Conservation (phyloP, 176 grass and related monocot species). For the Ampelocalamus luodianensis region DNA sequence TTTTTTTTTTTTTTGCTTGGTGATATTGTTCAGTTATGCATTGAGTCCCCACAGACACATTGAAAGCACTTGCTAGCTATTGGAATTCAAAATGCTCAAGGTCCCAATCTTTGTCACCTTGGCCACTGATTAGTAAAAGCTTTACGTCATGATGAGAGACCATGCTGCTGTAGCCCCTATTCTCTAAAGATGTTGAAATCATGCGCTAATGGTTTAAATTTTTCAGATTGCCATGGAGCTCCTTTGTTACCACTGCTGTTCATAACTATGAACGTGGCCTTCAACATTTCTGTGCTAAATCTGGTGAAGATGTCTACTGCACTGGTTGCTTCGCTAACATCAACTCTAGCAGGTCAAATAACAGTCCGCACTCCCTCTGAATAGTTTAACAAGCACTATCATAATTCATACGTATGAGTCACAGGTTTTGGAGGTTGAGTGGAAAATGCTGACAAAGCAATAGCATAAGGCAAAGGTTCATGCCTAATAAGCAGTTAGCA, state of each 20-base stretch:
- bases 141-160: neutral
- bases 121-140: neutral
- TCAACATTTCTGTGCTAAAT: slow-evolving; percentile 90
- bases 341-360: slow-evolving; percentile 81
- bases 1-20: neutral
- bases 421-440: neutral
- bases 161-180: neutral
- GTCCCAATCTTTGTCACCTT: neutral
- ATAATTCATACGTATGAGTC: neutral
- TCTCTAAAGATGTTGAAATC: neutral
- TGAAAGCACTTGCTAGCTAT: neutral
- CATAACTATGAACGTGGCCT: slow-evolving; percentile 84
- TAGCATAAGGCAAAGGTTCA: neutral
- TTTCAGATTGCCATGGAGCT: slow-evolving; percentile 87
- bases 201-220: slow-evolving; percentile 34
- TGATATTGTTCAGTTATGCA: slow-evolving; percentile 20
- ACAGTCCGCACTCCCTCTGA: neutral
- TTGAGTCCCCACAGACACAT: neutral
- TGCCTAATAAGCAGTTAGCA: neutral
- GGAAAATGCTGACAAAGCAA: neutral
- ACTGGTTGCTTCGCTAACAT: slow-evolving; percentile 77
- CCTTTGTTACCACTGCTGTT: slow-evolving; percentile 77
- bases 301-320: slow-evolving; percentile 95
- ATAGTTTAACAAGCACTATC: slow-evolving; percentile 15
- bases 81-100: neutral